Evolutionary conservation across 1,284 basidiomycete species (phyloP).

Genomic region (Malassezia vespertilionis): DNA sequence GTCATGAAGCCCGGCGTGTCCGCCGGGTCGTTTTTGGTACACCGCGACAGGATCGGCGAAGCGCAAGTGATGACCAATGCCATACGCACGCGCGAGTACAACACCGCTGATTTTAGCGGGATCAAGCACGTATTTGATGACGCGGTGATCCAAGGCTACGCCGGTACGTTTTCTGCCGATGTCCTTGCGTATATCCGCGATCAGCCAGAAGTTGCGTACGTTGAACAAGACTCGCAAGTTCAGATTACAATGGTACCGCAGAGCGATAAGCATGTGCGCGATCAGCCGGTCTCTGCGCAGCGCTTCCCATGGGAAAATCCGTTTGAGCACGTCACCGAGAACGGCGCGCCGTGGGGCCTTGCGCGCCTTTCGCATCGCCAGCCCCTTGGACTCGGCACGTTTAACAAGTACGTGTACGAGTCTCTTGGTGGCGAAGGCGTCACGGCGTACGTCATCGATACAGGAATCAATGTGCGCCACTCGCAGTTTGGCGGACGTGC

Average conservation of each 20-base stretch:
- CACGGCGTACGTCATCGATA: conserved; percentile 63
- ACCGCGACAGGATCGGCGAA: conserved; percentile 19
- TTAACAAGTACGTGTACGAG: conserved; percentile 74
- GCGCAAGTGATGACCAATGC: background rate
- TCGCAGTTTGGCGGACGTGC: conserved; percentile 79
- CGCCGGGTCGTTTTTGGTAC: conserved; percentile 29
- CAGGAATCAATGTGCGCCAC: conserved; percentile 79
- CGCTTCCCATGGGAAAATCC: conserved; percentile 30
- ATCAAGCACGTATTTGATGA: conserved; percentile 40
- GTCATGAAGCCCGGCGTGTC: conserved; percentile 40
- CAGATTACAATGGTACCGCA: conserved; percentile 37
- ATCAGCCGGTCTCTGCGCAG: conserved; percentile 37
- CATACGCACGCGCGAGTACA: background rate
- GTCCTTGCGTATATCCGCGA: conserved; percentile 69
- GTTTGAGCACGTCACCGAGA: conserved; percentile 53
- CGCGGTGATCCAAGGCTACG: conserved; percentile 60
- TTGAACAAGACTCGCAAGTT: conserved; percentile 65
- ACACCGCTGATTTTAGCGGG: conserved; percentile 13
- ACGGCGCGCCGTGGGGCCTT: conserved; percentile 83
- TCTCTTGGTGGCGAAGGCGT: conserved; percentile 73
- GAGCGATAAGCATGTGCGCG: conserved; percentile 30
- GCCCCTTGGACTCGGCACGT: conserved; percentile 68
- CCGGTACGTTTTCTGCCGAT: conserved; percentile 67
- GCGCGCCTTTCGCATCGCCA: conserved; percentile 84
- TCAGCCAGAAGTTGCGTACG: conserved; percentile 80